phyloP scores from a whole-genome alignment of 2,329 filamentous ascomycete genomes.

The Zarea fungicola region DNA sequence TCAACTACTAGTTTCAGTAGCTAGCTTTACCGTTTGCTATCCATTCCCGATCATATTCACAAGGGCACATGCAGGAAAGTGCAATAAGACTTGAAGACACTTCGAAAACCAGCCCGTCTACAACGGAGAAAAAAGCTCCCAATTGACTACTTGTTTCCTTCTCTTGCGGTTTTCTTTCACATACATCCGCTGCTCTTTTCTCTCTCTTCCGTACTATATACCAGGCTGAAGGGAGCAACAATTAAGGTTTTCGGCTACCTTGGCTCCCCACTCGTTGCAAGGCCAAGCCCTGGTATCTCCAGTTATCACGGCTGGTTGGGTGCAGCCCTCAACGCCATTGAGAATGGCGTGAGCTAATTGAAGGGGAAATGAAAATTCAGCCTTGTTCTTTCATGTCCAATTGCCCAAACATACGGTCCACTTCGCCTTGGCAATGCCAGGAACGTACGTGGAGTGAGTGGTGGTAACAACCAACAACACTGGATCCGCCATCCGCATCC shows the following conservation, averaged over 20 bases:
- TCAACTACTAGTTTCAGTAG: too few species aligned
- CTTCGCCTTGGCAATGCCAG: neutral
- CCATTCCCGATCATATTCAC: too few species aligned
- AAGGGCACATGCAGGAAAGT: too few species aligned
- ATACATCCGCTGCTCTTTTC: neutral
- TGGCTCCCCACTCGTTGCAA: neutral
- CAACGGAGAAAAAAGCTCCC: too few species aligned
- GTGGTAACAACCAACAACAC: neutral
- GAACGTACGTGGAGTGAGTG: neutral
- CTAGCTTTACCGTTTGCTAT: too few species aligned
- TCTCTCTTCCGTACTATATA: too few species aligned
- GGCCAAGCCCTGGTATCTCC: neutral
- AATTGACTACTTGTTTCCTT: too few species aligned
- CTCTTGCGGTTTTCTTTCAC: neutral
- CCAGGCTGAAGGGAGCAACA: neutral
- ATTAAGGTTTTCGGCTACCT: neutral
- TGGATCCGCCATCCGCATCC: constrained; percentile 6
- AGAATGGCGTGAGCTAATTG: constrained; percentile 5
- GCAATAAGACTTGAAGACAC: too few species aligned
- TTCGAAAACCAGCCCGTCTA: too few species aligned
- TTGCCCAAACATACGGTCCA: neutral
- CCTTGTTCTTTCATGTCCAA: neutral
- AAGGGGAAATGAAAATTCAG: neutral
- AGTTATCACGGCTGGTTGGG: neutral
- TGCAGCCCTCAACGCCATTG: neutral